Base-by-base conservation (phyloP, 2,329 filamentous ascomycete genomes). In the Diaporthe batatas region DNA sequence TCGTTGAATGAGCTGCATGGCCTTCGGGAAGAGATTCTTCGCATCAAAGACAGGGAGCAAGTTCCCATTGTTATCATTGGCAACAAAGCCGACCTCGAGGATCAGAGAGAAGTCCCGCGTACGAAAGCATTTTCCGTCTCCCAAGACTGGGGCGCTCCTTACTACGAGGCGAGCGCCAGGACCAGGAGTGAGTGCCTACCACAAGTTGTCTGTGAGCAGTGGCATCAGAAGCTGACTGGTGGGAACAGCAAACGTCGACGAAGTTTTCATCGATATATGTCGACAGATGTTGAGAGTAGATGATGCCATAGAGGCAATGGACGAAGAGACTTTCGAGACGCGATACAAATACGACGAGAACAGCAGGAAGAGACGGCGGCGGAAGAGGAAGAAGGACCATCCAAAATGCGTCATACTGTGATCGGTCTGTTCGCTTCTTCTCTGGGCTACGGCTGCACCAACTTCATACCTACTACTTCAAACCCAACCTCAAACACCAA, bases 11-110 rank as follows among this genome's bases (percentile, higher is more conserved):
- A 98, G 82, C 89, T 98, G 39, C 88, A 90, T 77, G 92, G 93
- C 77, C 87, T 98, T 54, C 92, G 94, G 67, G 94, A 97, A 79
- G 94, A 97, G 82, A 97, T 98, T 75, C 92, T 95, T 74, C 93
- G 94, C 74, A 96, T 97, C 83, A 97, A 97, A 84, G 93, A 95
- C 81, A 93, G 96, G 82, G 92, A 94, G 71, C 92, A 91, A 75
- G 90, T 96, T 5, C 94, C 94, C 29, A 93, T 98, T 80, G 94
- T 98, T 65, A 94, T 98, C 75, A 94, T 97, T 59, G 94, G 94
- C 75, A 98, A 97, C 86, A 97, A 97, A 83, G 93, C 92, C 74
- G 94, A 98, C 79, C 87, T 98, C 55, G 94, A 96, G 82, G 94
- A 97, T 80, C 93, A 95, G 80, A 91, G 94, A 39, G 90, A 89